These are phyloP conservation scores for Dichotomopilus funicola DNA, from an alignment of 2,329 filamentous ascomycete genomes.

Conservation along the genomic window DNA sequence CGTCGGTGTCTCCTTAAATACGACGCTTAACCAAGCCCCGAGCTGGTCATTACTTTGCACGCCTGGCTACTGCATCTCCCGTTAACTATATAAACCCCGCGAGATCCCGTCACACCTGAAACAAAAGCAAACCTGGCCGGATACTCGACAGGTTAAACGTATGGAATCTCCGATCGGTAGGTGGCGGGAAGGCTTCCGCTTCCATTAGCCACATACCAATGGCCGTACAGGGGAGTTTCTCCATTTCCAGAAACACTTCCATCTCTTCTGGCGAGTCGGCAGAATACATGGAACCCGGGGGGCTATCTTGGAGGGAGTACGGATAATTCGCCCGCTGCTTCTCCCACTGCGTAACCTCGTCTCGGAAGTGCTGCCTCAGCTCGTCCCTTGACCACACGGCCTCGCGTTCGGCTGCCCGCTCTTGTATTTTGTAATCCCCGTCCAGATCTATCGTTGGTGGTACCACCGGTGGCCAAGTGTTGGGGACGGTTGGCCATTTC, in stretches of 20 bases:
- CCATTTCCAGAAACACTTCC: background rate
- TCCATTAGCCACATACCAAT: conserved; percentile 1
- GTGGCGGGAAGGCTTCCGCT: background rate
- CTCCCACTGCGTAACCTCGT: background rate
- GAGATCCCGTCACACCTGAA: background rate
- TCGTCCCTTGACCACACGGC: background rate
- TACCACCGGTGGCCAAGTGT: background rate
- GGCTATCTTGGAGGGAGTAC: background rate
- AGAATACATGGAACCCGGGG: background rate
- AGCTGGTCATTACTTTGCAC: too few species aligned
- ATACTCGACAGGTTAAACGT: background rate
- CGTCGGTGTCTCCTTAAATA: too few species aligned
- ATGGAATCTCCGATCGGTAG: background rate
- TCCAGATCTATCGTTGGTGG: too few species aligned
- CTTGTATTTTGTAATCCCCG: too few species aligned
- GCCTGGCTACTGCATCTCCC: too few species aligned
- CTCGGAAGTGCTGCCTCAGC: background rate
- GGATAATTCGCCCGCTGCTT: background rate
- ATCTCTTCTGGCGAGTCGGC: background rate
- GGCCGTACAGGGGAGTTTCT: background rate
- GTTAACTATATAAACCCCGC: background rate
- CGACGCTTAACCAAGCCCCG: too few species aligned
- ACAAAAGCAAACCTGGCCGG: background rate
- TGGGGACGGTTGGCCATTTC: background rate
- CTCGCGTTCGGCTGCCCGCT: too few species aligned